Base-by-base conservation (phyloP, 1,284 basidiomycete species). In the Peniophora sp. region DNA sequence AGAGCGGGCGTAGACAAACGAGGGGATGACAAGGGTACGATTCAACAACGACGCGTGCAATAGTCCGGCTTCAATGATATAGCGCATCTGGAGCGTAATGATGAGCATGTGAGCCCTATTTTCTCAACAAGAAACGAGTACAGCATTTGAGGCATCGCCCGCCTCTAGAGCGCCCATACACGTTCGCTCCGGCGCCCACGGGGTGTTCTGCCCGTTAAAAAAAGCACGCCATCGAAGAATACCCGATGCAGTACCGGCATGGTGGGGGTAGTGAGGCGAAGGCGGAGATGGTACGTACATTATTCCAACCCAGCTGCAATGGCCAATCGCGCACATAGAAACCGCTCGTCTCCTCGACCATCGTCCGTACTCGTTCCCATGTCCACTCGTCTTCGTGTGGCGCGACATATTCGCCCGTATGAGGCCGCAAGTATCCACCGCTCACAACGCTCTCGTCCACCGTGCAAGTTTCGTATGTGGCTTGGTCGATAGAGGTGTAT, bases 1-100 rank as follows among this genome's bases (percentile, higher is more conserved):
- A 9, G 43, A 45, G 43, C 43, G 43, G n/a, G 43, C 43, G 43
- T 45, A 45, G 43, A 45, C 43, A n/a, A 45, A 45, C n/a, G 43
- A 45, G 3, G 43, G 43, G 23, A 45, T 45, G 43, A 45, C 43
- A 15, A 45, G 3, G 43, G 43, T 45, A 20, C 43, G 43, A n/a
- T 24, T 24, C 14, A 45, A 24, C 14, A 45, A n/a, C 23, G 18
- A 24, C 9, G 43, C 18, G 43, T 45, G 43, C 1, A 45, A 24
- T 22, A 45, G 10, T 15, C 20, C 43, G 20, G 43, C 43, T n/a
- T 45, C 43, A n/a, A 45, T 45, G 20, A 45, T 45, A 22, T 23
- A 45, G 43, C 43, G 43, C 20, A 45, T 22, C 43, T 45, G 23
- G 20, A 32, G 27, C 27, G 5, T 32, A n/a, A 6, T 12, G 12